Evolutionary conservation across 305 asterid species (phyloP).

Genomic region (Caryopteris hybrid): DNA sequence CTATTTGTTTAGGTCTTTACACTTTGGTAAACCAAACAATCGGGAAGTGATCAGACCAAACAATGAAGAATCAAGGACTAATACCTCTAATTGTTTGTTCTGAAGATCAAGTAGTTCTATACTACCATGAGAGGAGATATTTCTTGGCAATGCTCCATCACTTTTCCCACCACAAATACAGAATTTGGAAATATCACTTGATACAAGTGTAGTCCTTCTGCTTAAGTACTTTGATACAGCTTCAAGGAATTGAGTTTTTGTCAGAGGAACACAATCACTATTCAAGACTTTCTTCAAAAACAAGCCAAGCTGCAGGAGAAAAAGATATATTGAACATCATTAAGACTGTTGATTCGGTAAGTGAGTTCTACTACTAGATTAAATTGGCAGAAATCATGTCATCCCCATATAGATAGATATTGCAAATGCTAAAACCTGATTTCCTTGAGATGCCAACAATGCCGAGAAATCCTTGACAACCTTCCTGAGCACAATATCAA

Average conservation of each 20-base stretch:
- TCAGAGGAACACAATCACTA: slow-evolving; percentile 37
- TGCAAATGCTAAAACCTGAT: slow-evolving; percentile 51
- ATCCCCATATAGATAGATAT: neutral
- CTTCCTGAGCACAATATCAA: slow-evolving; percentile 67
- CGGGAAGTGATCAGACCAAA: neutral
- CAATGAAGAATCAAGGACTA: slow-evolving; percentile 11
- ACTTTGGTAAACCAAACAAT: neutral
- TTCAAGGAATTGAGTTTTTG: slow-evolving; percentile 56
- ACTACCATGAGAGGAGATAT: slow-evolving; percentile 27
- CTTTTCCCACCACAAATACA: slow-evolving; percentile 72
- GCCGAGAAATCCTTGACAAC: slow-evolving; percentile 74
- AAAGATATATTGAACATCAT: slow-evolving; percentile 10
- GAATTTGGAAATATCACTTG: slow-evolving; percentile 50
- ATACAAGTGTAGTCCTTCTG: slow-evolving; percentile 55
- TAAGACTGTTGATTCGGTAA: slow-evolving; percentile 3
- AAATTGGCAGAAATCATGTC: slow-evolving; percentile 6
- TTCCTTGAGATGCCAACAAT: slow-evolving; percentile 61
- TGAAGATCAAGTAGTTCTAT: slow-evolving; percentile 54
- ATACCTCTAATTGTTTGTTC: slow-evolving; percentile 71
- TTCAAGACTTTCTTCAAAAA: slow-evolving; percentile 57
- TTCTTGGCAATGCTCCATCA: slow-evolving; percentile 17
- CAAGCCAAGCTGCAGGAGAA: slow-evolving; percentile 59
- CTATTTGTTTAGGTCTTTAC: neutral
- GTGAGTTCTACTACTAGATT: neutral
- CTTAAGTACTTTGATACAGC: slow-evolving; percentile 59